Conservation (phyloP, 331 rosid species). For the Spiraea crenata region DNA sequence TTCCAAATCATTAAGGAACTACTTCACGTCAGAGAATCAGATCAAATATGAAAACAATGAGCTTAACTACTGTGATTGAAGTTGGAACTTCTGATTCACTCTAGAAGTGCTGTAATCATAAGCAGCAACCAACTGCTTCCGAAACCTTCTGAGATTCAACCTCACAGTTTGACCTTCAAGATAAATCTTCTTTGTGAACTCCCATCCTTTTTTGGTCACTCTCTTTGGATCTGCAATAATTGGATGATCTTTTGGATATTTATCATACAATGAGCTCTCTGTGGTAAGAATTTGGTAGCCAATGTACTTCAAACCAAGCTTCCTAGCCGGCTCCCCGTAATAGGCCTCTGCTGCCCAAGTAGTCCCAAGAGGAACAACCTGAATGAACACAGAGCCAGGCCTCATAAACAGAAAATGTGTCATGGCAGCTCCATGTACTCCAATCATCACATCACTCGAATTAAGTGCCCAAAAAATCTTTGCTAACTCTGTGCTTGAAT, state of each 20-base stretch:
- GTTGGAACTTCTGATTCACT: constrained; percentile 17
- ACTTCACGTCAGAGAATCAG: too few species aligned
- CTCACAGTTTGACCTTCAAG: constrained; percentile 78
- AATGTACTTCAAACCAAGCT: constrained; percentile 75
- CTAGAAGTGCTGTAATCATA: constrained; percentile 37
- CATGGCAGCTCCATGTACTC: constrained; percentile 98
- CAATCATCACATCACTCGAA: constrained; percentile 75
- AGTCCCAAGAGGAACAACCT: constrained; percentile 81
- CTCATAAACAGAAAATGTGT: constrained; percentile 79
- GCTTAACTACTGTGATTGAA: too few species aligned
- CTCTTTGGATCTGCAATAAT: constrained; percentile 60
- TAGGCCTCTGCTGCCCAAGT: constrained; percentile 87
- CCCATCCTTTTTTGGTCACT: constrained; percentile 71
- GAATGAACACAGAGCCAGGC: constrained; percentile 71
- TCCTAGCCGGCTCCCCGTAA: constrained; percentile 78
- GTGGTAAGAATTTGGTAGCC: constrained; percentile 58
- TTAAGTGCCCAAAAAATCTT: constrained; percentile 60
- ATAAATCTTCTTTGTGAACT: constrained; percentile 76
- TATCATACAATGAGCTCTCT: constrained; percentile 68
- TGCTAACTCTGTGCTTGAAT: constrained; percentile 60
- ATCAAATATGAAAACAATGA: too few species aligned
- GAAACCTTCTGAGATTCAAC: constrained; percentile 57
- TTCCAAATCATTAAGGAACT: neutral
- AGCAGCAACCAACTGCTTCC: constrained; percentile 53
- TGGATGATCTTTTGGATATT: constrained; percentile 49